Base-by-base conservation (phyloP, 768 basidiomycete species). In the Auriscalpium orientale region DNA sequence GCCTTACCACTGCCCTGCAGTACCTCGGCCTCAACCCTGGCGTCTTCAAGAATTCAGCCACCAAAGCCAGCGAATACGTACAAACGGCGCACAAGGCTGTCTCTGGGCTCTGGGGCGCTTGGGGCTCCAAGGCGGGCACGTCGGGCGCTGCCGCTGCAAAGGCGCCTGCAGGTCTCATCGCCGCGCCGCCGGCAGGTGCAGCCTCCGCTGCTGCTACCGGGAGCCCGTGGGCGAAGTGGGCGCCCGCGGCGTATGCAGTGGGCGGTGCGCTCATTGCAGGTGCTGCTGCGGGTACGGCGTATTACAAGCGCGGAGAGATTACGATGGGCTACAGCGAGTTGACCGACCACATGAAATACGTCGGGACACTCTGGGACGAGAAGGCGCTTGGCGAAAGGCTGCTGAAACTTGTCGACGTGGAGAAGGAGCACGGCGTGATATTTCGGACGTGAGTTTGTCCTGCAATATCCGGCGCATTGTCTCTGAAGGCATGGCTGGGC, bases 331-430 rank as follows among this genome's bases (percentile, higher is more conserved):
- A 87, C 62, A 72, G 75, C 11, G 93, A 85, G 84, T 85, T 84
- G 2, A 83, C 79, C 34, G 93, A 95, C 62, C 94, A 98, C 68
- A 81, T 97, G 83, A 88, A 86, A 65, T 98, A 87, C 68, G 85
- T 95, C 9, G 82, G 88, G 45, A 89, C 77, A 61, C 71, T 97
- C 34, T 95, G 93, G 94, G 85, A 95, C 62, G 82, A 85, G 61
- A 75, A 76, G 20, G 74, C 72, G 10, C 72, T 94, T 70, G 75
- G 76, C 40, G 70, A 66, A 56, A 78, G 94, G 20, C 63, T 95
- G 52, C 80, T 85, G 28, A 73, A 72, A 33, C 69, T 97, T 51
- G 70, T 87, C 46, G 74, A 76, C 49, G 74, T 84, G 46, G 82
- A 89, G 54, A 72, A 80, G 51, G 70, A 79, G 47, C 73, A 81